Percentiles rank a stretch among this genome's conserved stretches.
Evolutionary conservation across 106 monocot species (phyloP).

Genomic region (Dendrobium catenatum): DNA sequence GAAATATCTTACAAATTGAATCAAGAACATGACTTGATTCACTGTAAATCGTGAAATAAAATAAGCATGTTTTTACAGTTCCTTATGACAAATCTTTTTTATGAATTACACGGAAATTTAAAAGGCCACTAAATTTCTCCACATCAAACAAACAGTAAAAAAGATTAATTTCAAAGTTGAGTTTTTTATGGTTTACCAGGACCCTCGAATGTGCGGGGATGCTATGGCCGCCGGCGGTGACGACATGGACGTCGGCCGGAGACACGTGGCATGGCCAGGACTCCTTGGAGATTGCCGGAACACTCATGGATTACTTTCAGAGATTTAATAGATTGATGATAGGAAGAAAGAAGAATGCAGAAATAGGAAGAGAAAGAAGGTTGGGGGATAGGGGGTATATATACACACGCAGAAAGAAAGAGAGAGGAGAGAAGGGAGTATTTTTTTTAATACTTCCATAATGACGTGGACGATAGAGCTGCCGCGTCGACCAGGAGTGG

Average conservation of each 20-base stretch:
- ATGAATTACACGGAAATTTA: too few relatives aligned
- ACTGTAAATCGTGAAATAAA: too few relatives aligned
- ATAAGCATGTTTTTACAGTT: too few relatives aligned
- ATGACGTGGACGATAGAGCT: conserved; percentile 4
- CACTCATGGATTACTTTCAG: background rate
- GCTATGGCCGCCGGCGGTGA: conserved; percentile 43
- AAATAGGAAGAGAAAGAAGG: background rate
- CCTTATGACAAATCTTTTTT: too few relatives aligned
- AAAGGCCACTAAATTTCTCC: too few relatives aligned
- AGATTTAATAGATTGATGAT: background rate
- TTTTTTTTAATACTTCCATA: background rate
- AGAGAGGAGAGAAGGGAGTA: background rate
- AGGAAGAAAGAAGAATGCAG: background rate
- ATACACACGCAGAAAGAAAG: background rate
- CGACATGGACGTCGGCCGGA: conserved; percentile 11
- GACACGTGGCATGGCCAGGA: background rate
- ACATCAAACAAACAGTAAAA: too few relatives aligned
- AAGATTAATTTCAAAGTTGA: background rate
- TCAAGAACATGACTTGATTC: too few relatives aligned
- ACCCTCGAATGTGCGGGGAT: conserved; percentile 48
- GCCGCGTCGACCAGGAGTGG: background rate
- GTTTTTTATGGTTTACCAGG: conserved; percentile 23
- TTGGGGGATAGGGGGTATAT: background rate
- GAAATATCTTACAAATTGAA: too few relatives aligned
- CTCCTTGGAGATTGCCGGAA: background rate